Evolutionary conservation across 2,329 filamentous ascomycete species (phyloP).

Genomic region (Periconia sp.): DNA sequence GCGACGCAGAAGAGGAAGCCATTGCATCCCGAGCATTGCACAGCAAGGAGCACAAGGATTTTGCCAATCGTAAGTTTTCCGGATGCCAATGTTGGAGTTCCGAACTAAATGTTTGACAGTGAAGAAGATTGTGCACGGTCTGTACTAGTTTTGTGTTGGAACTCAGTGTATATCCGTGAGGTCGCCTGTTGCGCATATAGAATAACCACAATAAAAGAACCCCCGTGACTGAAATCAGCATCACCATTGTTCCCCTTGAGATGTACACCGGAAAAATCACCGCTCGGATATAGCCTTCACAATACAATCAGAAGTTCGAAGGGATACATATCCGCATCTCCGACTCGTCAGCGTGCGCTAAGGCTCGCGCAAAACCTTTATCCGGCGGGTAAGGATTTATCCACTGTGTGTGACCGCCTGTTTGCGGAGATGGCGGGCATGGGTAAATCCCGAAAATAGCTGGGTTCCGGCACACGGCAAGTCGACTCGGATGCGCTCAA

Average conservation of each 20-base stretch:
- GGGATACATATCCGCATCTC: background rate
- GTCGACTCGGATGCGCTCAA: conserved; percentile 28
- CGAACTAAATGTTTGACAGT: conserved; percentile 20
- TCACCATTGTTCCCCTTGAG: background rate
- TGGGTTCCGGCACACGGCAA: conserved; percentile 33
- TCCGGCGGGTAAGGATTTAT: conserved; percentile 29
- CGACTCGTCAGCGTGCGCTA: background rate
- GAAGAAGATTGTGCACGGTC: conserved; percentile 34
- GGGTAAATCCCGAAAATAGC: background rate
- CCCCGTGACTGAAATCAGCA: too few species aligned
- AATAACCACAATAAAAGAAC: background rate
- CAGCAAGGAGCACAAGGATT: conserved; percentile 42
- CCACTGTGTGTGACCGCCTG: conserved; percentile 10
- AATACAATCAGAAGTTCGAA: too few species aligned
- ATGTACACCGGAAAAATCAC: background rate
- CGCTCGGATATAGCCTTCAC: background rate
- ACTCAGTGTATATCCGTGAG: background rate
- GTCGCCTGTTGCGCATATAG: background rate
- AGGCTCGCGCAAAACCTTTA: background rate
- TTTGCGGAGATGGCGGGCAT: conserved; percentile 18
- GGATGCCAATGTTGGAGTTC: background rate
- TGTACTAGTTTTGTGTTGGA: conserved; percentile 24
- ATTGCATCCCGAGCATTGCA: conserved; percentile 38
- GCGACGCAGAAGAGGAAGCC: conserved; percentile 39
- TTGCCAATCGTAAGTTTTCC: conserved; percentile 31